Conservation (phyloP, 108 stramenopile genomes). For the Pseudonitzschia delicatissima region DNA sequence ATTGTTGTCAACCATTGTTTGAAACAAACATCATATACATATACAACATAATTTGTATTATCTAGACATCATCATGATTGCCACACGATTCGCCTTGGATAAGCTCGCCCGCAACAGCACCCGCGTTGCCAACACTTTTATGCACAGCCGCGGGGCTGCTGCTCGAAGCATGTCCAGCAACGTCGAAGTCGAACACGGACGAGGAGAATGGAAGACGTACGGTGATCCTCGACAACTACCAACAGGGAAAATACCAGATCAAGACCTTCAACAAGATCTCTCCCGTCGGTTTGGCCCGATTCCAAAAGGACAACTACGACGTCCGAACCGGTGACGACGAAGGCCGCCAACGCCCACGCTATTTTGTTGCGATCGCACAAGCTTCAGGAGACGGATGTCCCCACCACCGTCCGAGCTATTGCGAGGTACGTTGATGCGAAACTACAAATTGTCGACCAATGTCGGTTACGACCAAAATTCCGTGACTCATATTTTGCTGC, state of each 20-base stretch:
- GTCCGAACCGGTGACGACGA: conserved; percentile 35
- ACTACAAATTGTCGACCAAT: too few relatives aligned
- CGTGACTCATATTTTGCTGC: not conserved
- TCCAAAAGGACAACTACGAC: conserved; percentile 40
- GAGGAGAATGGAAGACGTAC: conserved; percentile 57
- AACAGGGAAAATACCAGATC: conserved; percentile 57
- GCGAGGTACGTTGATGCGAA: conserved; percentile 38
- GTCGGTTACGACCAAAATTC: too few relatives aligned
- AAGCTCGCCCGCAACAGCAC: conserved; percentile 6
- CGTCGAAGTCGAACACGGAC: conserved; percentile 48
- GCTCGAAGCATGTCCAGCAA: conserved; percentile 41
- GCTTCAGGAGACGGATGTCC: conserved; percentile 59
- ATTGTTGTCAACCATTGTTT: not conserved
- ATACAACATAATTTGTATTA: too few relatives aligned
- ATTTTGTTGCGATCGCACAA: conserved; percentile 70
- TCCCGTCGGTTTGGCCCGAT: conserved; percentile 34
- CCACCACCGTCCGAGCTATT: conserved; percentile 49
- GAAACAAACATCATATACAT: not conserved
- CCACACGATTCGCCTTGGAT: conserved; percentile 10
- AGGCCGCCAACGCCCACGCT: conserved; percentile 53
- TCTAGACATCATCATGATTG: conserved; percentile 14
- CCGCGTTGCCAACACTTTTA: conserved; percentile 1
- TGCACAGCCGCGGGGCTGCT: conserved; percentile 8
- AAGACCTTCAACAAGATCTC: conserved; percentile 74
- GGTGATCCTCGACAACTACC: conserved; percentile 60